Base-by-base conservation (phyloP, 2,329 filamentous ascomycete species). In the Zasmidium cellare region DNA sequence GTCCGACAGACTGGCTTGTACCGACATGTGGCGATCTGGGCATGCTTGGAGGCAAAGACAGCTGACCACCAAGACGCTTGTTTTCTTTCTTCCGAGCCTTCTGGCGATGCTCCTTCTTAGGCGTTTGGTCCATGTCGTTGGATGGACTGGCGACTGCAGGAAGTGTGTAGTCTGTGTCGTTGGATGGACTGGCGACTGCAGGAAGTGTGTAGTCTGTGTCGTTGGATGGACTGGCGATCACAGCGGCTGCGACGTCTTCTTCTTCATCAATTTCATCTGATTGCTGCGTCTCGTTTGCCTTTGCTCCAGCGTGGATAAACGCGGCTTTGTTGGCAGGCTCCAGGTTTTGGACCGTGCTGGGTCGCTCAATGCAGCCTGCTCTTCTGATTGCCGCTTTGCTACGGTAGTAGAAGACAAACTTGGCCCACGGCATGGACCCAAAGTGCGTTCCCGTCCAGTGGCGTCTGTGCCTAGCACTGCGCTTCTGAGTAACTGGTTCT, bases 391-490 rank as follows among this genome's bases (percentile, higher is more conserved):
- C 57, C 23, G 60, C 59, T 49, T 67, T 53, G 35, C 55, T 69
- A 7, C 77, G 71, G 59, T 77, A 78, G 61, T 76, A 73, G 60
- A 78, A 78, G 18, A 74, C 69, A 50, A 77, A 73, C 11, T 72
- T 71, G 1, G 69, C 73, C 74, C 75, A 77, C 5, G 75, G 70
- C 47, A 69, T 63, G 16, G 55, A 60, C 1, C 75, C 76, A 20
- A 71, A 72, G 1, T 74, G 69, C 31, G 58, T 61, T 11, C 59
- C 50, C 14, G 55, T 56, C 41, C 58, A 61, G 25, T 65, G 63
- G 16, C 58, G 56, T 16, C 55, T 48, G 53, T 66, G 63, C 31
- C 60, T 64, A 11, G 47, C 45, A 50, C 59, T 58, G 18, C 56
- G 53, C 51, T 62, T 61, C 28, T 48, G 28, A 11, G 44, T 53